Evolutionary conservation across 257 asterid species (phyloP).

Genomic region (Marsdenia floribunda): DNA sequence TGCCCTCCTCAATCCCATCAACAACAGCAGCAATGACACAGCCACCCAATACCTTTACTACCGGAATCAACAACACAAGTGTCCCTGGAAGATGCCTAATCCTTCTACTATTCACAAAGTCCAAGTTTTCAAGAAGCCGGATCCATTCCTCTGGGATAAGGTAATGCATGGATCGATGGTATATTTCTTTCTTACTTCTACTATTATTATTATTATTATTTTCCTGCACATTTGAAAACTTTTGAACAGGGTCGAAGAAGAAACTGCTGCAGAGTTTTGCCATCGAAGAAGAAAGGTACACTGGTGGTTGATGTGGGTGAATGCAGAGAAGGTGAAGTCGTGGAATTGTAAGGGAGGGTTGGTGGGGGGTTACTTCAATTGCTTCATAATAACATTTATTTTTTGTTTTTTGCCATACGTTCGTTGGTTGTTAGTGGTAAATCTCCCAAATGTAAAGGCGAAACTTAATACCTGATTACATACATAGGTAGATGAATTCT

Average conservation of each 20-base stretch:
- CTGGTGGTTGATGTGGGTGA: constrained; percentile 34
- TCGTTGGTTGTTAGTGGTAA: not conserved
- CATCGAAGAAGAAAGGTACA: constrained; percentile 27
- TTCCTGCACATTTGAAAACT: not conserved
- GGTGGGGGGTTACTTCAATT: not conserved
- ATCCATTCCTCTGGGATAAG: constrained; percentile 44
- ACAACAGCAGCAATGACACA: constrained; percentile 10
- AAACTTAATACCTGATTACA: not conserved
- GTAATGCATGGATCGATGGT: constrained; percentile 5
- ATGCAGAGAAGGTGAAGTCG: constrained; percentile 31
- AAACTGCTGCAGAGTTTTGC: constrained; percentile 42
- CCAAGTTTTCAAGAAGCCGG: constrained; percentile 31
- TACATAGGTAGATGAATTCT: not conserved
- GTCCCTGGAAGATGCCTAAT: constrained; percentile 21
- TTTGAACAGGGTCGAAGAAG: constrained; percentile 37
- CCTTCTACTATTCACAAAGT: constrained; percentile 27
- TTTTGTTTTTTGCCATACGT: not conserved
- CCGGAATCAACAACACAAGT: not conserved
- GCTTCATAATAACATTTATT: not conserved
- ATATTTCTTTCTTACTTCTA: no score
- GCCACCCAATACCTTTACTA: constrained; percentile 14
- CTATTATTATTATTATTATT: no score
- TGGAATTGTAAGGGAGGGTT: constrained; percentile 11
- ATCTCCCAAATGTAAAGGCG: not conserved
- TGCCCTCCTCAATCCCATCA: constrained; percentile 10